Conservation (phyloP, 1,139 yeast genomes). For the Groenewaldozyma sp. region DNA sequence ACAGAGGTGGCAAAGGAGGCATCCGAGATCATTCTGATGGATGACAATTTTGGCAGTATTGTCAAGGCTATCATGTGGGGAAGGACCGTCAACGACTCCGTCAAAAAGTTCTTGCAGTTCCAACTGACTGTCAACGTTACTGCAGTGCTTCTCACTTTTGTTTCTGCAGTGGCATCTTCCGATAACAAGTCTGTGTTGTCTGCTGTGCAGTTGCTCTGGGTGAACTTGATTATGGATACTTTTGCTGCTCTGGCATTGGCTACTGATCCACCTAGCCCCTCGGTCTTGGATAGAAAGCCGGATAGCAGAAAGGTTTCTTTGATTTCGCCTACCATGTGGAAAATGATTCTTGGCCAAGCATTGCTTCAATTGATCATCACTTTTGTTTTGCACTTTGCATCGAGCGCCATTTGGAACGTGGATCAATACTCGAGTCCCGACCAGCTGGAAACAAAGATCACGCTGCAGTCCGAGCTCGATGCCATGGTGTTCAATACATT, state of each 20-base stretch:
- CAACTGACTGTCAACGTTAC: conserved; percentile 94
- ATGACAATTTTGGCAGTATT: conserved; percentile 90
- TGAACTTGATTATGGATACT: conserved; percentile 95
- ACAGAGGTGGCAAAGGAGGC: conserved; percentile 80
- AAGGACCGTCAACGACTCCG: conserved; percentile 89
- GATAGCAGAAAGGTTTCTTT: conserved; percentile 74
- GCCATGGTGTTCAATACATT: conserved; percentile 91
- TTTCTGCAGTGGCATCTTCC: conserved; percentile 79
- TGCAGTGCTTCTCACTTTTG: conserved; percentile 87
- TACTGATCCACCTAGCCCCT: conserved; percentile 89
- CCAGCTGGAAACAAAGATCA: conserved; percentile 1
- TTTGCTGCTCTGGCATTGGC: conserved; percentile 96
- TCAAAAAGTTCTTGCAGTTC: conserved; percentile 90
- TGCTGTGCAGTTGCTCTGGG: conserved; percentile 97
- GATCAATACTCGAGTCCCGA: conserved; percentile 11
- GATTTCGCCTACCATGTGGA: conserved; percentile 93
- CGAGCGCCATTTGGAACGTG: conserved; percentile 47
- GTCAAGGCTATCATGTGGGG: conserved; percentile 99
- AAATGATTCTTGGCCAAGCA: conserved; percentile 91
- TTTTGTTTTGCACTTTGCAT: conserved; percentile 72
- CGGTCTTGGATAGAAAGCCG: conserved; percentile 71
- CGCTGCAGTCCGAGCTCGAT: conserved; percentile 43
- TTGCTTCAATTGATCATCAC: conserved; percentile 68
- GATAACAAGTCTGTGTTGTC: conserved; percentile 81
- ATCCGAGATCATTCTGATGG: conserved; percentile 59